Percentiles rank a stretch among this genome's conserved stretches.
These are phyloP conservation scores for Fusarium mangiferae DNA, from an alignment of 2,329 filamentous ascomycete species.

Conservation along the genomic window DNA sequence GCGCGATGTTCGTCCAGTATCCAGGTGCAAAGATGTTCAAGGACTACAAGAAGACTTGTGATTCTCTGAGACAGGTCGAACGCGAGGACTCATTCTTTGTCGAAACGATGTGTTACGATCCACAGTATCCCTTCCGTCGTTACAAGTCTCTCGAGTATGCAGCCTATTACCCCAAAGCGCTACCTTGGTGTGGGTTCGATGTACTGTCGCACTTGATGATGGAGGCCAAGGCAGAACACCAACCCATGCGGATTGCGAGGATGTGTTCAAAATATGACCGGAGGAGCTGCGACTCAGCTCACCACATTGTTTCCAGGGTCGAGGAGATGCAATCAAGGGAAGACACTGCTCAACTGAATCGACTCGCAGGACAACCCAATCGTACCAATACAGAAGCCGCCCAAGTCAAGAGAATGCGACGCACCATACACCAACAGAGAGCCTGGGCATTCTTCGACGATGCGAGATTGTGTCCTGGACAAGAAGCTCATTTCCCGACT, in stretches of 20 bases:
- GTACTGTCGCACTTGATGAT: background rate
- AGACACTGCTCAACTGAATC: background rate
- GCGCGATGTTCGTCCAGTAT: background rate
- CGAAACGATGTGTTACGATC: background rate
- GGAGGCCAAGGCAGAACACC: too few species aligned
- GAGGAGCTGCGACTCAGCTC: too few species aligned
- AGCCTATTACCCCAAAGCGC: accelerated
- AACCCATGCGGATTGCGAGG: background rate
- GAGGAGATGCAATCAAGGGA: background rate
- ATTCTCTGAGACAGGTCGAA: background rate
- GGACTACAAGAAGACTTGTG: background rate
- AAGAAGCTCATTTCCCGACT: background rate
- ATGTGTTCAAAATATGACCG: background rate
- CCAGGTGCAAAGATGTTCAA: too few species aligned
- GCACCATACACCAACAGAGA: slow-evolving; percentile 4
- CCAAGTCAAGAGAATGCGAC: background rate
- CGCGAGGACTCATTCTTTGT: background rate
- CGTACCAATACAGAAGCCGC: background rate
- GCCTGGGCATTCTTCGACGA: slow-evolving; percentile 27
- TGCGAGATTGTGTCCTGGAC: background rate
- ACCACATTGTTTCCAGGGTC: background rate
- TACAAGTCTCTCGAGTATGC: accelerated
- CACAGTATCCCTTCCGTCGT: background rate
- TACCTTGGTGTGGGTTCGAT: background rate
- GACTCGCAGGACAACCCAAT: background rate